These are phyloP conservation scores for Chalciporus piperatus DNA, from an alignment of 768 basidiomycete genomes.

Conservation along the genomic window DNA sequence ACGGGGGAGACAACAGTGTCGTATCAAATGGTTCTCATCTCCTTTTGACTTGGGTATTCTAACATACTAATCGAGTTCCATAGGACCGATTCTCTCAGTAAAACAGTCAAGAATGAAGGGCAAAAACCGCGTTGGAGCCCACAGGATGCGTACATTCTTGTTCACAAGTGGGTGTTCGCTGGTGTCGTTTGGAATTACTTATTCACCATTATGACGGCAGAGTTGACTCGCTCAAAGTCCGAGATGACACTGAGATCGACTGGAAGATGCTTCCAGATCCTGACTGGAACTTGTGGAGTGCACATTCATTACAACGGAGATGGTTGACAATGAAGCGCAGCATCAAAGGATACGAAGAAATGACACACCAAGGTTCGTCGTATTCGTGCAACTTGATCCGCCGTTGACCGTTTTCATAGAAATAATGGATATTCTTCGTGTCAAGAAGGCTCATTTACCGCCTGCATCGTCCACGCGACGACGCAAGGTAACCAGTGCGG, in stretches of 20 bases:
- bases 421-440: conserved; percentile 76
- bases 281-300: conserved; percentile 83
- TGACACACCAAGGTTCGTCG: conserved; percentile 69
- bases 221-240: conserved; percentile 69
- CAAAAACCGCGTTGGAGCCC: conserved; percentile 69
- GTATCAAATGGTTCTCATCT: conserved; percentile 74
- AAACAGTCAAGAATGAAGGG: conserved; percentile 70
- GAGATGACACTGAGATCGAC: conserved; percentile 80
- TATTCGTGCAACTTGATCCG: background rate
- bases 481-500: conserved; percentile 53
- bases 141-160: conserved; percentile 74
- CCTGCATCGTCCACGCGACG: conserved; percentile 36
- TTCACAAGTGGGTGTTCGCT: conserved; percentile 59
- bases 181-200: background rate
- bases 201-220: conserved; percentile 35
- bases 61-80: background rate
- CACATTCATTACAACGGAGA: conserved; percentile 73
- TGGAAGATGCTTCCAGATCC: conserved; percentile 76
- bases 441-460: conserved; percentile 67
- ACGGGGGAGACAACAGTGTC: conserved; percentile 78
- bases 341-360: conserved; percentile 74
- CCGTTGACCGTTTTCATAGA: conserved; percentile 40
- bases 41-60: background rate
- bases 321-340: conserved; percentile 79
- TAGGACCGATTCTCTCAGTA: conserved; percentile 77